Base-by-base conservation (phyloP, 2,329 filamentous ascomycete genomes). In the Aspergillus alliaceus region DNA sequence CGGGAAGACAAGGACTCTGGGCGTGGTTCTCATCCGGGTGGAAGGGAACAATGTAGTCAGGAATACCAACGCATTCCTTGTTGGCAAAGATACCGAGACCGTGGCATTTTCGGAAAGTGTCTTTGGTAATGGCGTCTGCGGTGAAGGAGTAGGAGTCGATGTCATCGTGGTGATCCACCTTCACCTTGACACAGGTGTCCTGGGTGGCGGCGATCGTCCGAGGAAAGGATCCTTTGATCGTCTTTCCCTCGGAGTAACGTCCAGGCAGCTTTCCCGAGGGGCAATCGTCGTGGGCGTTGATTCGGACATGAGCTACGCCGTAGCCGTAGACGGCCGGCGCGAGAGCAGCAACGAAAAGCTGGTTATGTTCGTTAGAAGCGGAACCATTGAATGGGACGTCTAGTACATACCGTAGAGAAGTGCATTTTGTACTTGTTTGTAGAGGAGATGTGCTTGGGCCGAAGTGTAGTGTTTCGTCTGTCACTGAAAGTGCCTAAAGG, bases 121-220 rank as follows among this genome's bases (percentile, higher is more conserved):
- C 52, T 12, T 54, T 46, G 55, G 53, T 64, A 40, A 65, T 27
- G 6, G 55, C 34, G 4, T 51, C 35, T 2, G 53, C 56, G 20
- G 34, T 35, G 39, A 66, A 52, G 8, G 56, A 54, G 53, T 61
- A 66, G 49, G 60, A 37, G 37, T 60, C 42, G 53, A 64, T 50
- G 4, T 56, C 29, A 27, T 64, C 51, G 56, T 54, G 34, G 42
- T 69, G 48, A 35, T 64, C 27, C 60, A 66, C 25, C 50, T 62
- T 51, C 24, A 60, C 35, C 25, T 52, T 39, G 2, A 35, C 15
- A 46, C 64, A 66, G 29, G 47, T 56, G n/a, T 58, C 59, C 39
- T 56, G 27, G 9, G 59, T 57, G 8, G 49, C 51, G 27, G 39
- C 24, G 31, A 53, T 34, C 15, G 35, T 34, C 22, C 49, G 14